Percentiles rank a stretch among this genome's conserved stretches.
phyloP scores from a whole-genome alignment of 1,139 yeast species.

The Yamadazyma triangularis region DNA sequence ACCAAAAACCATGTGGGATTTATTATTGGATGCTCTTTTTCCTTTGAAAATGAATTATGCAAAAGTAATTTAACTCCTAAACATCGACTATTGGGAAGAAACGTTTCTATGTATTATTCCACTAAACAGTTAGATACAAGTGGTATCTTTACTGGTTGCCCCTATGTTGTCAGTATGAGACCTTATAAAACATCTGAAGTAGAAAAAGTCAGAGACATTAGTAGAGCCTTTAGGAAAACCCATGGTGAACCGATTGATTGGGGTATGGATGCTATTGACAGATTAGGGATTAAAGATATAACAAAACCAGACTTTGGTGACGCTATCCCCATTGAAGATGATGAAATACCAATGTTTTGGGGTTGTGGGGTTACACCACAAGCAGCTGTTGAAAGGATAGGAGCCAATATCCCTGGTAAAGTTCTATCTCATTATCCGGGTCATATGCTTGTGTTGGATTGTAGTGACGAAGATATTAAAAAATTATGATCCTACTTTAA shows the following conservation, averaged over 20 bases:
- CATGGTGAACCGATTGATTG: conserved; percentile 36
- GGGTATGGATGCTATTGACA: conserved; percentile 26
- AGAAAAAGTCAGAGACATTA: conserved; percentile 19
- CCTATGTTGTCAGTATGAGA: conserved; percentile 34
- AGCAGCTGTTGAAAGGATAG: conserved; percentile 20
- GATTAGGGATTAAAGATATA: conserved; percentile 16
- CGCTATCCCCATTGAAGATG: conserved; percentile 11
- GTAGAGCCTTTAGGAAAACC: conserved; percentile 18
- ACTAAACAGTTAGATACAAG: conserved; percentile 20
- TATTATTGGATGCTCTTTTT: conserved; percentile 31
- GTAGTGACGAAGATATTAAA: conserved; percentile 18
- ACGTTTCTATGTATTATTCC: conserved; percentile 15
- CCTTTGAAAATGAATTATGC: conserved; percentile 26
- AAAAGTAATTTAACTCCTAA: conserved; percentile 20
- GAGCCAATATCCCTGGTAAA: conserved; percentile 17
- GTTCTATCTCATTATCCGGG: conserved; percentile 29
- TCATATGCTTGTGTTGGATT: conserved; percentile 25
- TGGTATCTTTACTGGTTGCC: conserved; percentile 23
- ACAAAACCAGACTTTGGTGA: conserved; percentile 7
- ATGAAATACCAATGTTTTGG: conserved; percentile 35
- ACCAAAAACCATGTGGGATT: conserved; percentile 25
- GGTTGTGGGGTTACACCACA: conserved; percentile 38
- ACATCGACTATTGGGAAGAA: conserved; percentile 7
- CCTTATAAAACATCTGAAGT: conserved; percentile 22
- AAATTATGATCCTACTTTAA: too few species aligned